Base-by-base conservation (phyloP, 1,284 basidiomycete genomes). In the Trichosporon faecale region DNA sequence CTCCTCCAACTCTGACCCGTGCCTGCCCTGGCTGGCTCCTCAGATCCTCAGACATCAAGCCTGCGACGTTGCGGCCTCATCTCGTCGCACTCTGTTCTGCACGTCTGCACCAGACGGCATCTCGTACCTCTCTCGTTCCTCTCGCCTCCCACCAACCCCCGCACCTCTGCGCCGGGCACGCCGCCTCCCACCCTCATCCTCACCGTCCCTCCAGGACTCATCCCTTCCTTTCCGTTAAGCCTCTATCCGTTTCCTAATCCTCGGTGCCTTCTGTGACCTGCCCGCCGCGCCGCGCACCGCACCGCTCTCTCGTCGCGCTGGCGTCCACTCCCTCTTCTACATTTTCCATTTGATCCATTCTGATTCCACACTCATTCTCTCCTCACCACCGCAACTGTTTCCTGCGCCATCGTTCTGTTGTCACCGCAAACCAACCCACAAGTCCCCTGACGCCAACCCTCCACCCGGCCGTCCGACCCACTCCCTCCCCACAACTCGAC, bases 1-100 rank as follows among this genome's bases (percentile, higher is more conserved):
- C 57, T 61, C 57, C 57, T 61, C 27, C 18, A 33, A 61, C 57
- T 61, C 57, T 61, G 27, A 31, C 29, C 55, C 57, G 57, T 61
- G 57, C 57, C 57, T 61, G 57, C 27, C 18, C 57, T 29, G 27
- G n/a, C n/a, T n/a, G n/a, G n/a, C n/a, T n/a, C n/a, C n/a, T n/a
- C n/a, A n/a, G 57, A 9, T 6, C 11, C 21, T 55, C 49, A 11
- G 49, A 21, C 35, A 8, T 12, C 12, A 11, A 37, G 2, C 35
- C 52, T 55, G n/a, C n/a, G n/a, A 33, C 18, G 12, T 27, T 4
- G 23, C 55, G 16, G 23, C 3, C 52, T 27, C 7, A 3, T 11
- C 55, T 57, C 55, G 46, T 23, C 46, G n/a, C 46, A 23, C 49
- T 12, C 11, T n/a, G n/a, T n/a, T n/a, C n/a, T n/a, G n/a, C n/a